Conservation (phyloP, 208 protist genomes). For the Leishmania amazonensis region DNA sequence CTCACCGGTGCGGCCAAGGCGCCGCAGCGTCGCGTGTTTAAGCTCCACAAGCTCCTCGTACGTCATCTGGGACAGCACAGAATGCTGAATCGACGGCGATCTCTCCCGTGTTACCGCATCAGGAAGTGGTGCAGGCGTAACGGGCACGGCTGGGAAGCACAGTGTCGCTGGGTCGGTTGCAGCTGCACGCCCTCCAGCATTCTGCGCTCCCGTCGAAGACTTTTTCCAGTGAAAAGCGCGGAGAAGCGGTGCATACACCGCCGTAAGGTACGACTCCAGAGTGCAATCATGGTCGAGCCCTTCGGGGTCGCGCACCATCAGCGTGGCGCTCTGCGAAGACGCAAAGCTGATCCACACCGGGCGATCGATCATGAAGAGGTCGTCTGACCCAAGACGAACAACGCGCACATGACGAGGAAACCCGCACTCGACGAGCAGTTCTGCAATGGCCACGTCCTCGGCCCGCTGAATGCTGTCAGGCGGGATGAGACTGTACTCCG, state of each 20-base stretch:
- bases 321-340: slow-evolving; percentile 14
- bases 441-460: slow-evolving; percentile 21
- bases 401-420: slow-evolving; percentile 26
- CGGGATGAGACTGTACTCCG: background rate
- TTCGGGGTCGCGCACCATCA: slow-evolving; percentile 30
- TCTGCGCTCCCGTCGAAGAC: background rate
- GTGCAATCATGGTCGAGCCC: slow-evolving; percentile 7
- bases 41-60: slow-evolving; percentile 14
- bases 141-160: background rate
- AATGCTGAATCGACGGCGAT: too few species aligned
- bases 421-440: slow-evolving; percentile 3
- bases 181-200: too few species aligned
- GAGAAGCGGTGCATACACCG: slow-evolving; percentile 24
- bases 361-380: slow-evolving; percentile 19
- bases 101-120: background rate
- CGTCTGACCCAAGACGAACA: background rate
- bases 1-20: background rate
- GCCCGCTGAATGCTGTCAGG: background rate
- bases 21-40: slow-evolving; percentile 13
- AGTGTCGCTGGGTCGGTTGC: background rate
- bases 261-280: slow-evolving; percentile 20
- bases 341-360: slow-evolving; percentile 24
- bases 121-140: background rate
- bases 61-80: slow-evolving; percentile 10
- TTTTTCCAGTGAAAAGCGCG: slow-evolving; percentile 13